Base-by-base conservation (phyloP, 352 stramenopile species). In the Pythium aphanidermatum region DNA sequence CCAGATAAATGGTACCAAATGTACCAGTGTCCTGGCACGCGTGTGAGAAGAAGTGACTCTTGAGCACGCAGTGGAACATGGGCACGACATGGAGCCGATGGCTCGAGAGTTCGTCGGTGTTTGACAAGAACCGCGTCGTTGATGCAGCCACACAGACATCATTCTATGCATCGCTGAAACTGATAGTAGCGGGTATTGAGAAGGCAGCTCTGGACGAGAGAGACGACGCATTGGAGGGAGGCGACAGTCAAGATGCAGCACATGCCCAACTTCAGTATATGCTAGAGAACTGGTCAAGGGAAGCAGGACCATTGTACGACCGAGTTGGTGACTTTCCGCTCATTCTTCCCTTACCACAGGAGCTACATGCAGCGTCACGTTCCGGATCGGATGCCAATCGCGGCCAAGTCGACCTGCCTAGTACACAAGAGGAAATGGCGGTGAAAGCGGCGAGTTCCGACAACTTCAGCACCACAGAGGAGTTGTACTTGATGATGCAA, bases 281-380 rank as follows among this genome's bases (percentile, higher is more conserved):
- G 27, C 53, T 83, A 3, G 60, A 76, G 41, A 70, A 81, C 46
- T 83, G 71, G 71, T 30, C 60, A 17, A 56, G 69, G 19, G 71
- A 83, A 17, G 53, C 47, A 8, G 60, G 61, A 10, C 34, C 66
- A 14, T 23, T 80, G 12, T 82, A 72, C 25, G 59, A 74, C 5
- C 60, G 65, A 11, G 34, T 51, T 12, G 43, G 52, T 14, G 69
- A 78, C 12, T 72, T 75, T 20, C 61, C 62, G 2, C 34, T 70
- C 13, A 53, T 65, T 2, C 37, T 81, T n/a, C 32, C 49, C 5
- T 46, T 81, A 26, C 49, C 56, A 5, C 55, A 57, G 33, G 72
- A 79, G 39, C 50, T 81, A 4, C 32, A 58, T 12, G 37, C 46
- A 6, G 8, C 12, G 19, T 7, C 29, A 14, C 27, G 42, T 1